phyloP scores from a whole-genome alignment of 192 early-diverging fungal genomes.

The Coemansia asiatica region DNA sequence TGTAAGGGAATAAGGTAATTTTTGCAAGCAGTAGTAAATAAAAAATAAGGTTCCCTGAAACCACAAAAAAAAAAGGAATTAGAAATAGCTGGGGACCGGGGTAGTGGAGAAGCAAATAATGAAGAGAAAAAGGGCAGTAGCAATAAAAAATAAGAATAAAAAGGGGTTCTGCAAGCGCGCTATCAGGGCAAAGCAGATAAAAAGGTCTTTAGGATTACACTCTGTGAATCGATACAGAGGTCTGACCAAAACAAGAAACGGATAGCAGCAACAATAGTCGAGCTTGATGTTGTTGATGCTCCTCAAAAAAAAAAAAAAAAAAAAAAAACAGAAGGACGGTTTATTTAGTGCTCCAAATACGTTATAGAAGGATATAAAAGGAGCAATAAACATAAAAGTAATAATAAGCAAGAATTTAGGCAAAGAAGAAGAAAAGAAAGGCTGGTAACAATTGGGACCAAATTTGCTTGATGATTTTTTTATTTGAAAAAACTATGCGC shows the following conservation, averaged over 20 bases:
- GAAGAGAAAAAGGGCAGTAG: neutral
- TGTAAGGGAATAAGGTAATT: neutral
- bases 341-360: neutral
- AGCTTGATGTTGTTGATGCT: neutral
- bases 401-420: neutral
- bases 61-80: neutral
- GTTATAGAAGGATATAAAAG: neutral
- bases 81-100: neutral
- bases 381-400: neutral
- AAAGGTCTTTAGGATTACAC: neutral
- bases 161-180: neutral
- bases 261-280: neutral
- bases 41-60: neutral
- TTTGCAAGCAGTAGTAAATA: neutral
- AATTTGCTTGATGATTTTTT: conserved; percentile 1
- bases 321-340: neutral
- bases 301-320: neutral
- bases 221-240: neutral
- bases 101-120: neutral
- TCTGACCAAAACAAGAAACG: neutral
- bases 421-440: neutral
- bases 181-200: neutral
- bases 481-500: neutral
- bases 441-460: neutral
- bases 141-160: neutral